A percentile compares a stretch with the other conserved stretches of the same genome.
Conservation (phyloP, 306 rosid species). For the Biancaea sappan region DNA sequence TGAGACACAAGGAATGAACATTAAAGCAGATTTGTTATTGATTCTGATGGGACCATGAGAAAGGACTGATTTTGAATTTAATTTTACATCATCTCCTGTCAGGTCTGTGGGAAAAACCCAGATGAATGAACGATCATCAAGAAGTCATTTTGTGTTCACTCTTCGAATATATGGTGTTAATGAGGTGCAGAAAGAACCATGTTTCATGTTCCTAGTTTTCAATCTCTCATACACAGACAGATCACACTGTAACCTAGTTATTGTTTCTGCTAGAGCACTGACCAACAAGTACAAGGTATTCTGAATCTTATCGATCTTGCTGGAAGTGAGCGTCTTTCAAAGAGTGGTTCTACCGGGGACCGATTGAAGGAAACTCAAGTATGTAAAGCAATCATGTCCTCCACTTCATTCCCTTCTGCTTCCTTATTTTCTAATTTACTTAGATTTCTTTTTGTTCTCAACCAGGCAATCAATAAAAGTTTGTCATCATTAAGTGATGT, state of each 20-base stretch:
- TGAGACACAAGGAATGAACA: too few species aligned
- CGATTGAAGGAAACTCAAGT: constrained; percentile 98
- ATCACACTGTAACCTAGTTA: constrained; percentile 24
- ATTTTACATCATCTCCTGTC: constrained; percentile 17
- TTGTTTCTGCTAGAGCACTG: constrained; percentile 66
- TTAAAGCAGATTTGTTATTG: neutral
- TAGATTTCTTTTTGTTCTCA: constrained; percentile 25
- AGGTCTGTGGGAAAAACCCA: constrained; percentile 98
- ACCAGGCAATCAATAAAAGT: constrained; percentile 90
- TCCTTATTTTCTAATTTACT: constrained; percentile 17
- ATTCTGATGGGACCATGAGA: constrained; percentile 13
- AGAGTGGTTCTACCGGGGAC: constrained; percentile 93
- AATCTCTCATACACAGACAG: constrained; percentile 6
- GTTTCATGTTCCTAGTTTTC: constrained; percentile 8
- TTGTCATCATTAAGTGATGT: constrained; percentile 90
- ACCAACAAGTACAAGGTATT: constrained; percentile 94
- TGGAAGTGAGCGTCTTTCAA: constrained; percentile 97
- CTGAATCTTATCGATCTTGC: constrained; percentile 97
- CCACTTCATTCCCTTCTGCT: constrained; percentile 9
- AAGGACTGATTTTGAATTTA: neutral
- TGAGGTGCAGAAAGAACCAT: constrained; percentile 59
- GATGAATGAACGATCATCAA: constrained; percentile 95
- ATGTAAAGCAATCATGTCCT: constrained; percentile 29
- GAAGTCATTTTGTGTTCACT: constrained; percentile 98
- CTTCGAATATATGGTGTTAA: constrained; percentile 86